Evolutionary conservation across 1,284 basidiomycete species (phyloP), one percentile per base, ranked within the genome.

Genomic region (Mycosarcoma maydis): DNA sequence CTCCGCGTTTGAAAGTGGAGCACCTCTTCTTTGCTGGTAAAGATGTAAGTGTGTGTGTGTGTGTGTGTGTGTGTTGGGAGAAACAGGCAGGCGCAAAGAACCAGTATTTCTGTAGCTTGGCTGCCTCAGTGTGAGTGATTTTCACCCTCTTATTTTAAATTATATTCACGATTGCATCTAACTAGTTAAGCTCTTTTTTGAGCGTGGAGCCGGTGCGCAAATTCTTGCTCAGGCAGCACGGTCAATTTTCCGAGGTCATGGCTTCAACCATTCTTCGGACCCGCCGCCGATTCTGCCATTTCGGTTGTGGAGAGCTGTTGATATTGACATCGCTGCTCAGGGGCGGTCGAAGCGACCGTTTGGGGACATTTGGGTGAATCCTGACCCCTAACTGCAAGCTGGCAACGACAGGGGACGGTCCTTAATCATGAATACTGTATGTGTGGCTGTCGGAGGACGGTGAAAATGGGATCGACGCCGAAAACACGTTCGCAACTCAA

Each of bases 381-480:
- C n/a, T 38, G 8, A 38, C 19, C 20, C 19, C 7, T 20, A 10
- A 38, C 7, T 38, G 36, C n/a, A n/a, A n/a, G n/a, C n/a, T n/a
- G n/a, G n/a, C n/a, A n/a, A n/a, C n/a, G n/a, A n/a, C n/a, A n/a
- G n/a, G n/a, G n/a, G n/a, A n/a, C n/a, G n/a, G n/a, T n/a, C n/a
- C n/a, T n/a, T n/a, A n/a, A 22, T 19, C 36, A 9, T 6, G 17
- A 22, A 38, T 29, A 13, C 6, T 27, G 24, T 16, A 11, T 6
- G 19, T 14, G 22, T n/a, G 4, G 32, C 26, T 32, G 43, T 30
- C 33, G 43, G 34, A 45, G 33, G 32, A 19, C 29, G 26, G 11
- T 20, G 20, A 34, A 13, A n/a, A 24, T n/a, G n/a, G 43, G 43
- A 45, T 45, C 43, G 43, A 45, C 41, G 41, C 23, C 41, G 41